Evolutionary conservation across 805 yeast genomes (phyloP), one percentile per base, ranked within the genome.

Genomic region (Cyberlindnera nakhonratchasimensis): DNA sequence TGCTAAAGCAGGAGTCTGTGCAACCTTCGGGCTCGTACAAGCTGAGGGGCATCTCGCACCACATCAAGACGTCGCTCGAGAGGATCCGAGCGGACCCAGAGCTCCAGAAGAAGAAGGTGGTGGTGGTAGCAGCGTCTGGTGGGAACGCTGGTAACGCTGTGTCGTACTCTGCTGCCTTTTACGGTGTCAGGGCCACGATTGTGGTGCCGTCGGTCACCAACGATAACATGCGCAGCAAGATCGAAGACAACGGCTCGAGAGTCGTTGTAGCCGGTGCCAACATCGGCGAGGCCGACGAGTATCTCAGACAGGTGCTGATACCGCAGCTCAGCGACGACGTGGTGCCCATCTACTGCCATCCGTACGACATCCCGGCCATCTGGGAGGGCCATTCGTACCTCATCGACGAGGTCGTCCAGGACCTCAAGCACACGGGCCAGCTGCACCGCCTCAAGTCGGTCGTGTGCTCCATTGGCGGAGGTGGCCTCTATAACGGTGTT

Each of bases 11-110:
- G 46, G 82, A 78, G 50, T 65, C 62, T 38, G 66, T 70, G 23
- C 82, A 77, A 51, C 82, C 82, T 6, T 67, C 78, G 11, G 81
- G 81, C 1, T 71, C 78, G 43, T 77, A 77, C 62, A 77, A 77
- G 57, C 62, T 76, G 17, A 62, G 82, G 51, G 82, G 82, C 1
- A 65, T 77, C 22, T 80, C 81, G 6, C 54, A 73, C 45, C 61
- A 74, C 32, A 67, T 77, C 25, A 52, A 58, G n/a, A 50, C 54
- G 12, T 60, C 65, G 7, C 58, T 70, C 1, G 55, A 52, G 3
- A 50, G 52, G 14, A 53, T 58, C 26, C 23, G 25, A 12, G 18
- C 28, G 6, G n/a, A 28, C 5, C 66, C 69, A 1, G 50, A 54
- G 21, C 35, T 25, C 2, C 39, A 61, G 4, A 47, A 53, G 13